Conservation (phyloP, 2,329 filamentous ascomycete species). For the Pseudogymnoascus sp. region DNA sequence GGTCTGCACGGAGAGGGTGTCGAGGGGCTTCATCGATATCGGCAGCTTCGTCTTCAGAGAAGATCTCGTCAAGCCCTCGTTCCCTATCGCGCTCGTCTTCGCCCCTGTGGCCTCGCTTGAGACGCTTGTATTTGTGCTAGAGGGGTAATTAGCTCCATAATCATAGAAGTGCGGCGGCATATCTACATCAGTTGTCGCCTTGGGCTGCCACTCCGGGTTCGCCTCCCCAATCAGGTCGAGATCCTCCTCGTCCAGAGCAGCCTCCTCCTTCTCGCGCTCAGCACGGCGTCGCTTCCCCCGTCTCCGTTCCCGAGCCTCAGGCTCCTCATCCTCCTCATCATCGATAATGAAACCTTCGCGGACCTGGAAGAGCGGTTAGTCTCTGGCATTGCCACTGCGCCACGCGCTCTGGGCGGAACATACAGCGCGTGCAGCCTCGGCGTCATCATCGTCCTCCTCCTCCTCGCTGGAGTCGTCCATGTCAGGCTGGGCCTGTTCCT, state of each 20-base stretch:
- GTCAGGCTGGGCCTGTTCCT: constrained; percentile 31
- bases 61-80: constrained; percentile 81
- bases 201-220: constrained; percentile 60
- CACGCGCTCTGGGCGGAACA: constrained; percentile 18
- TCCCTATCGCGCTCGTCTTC: constrained; percentile 59
- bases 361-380: constrained; percentile 44
- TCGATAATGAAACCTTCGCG: constrained; percentile 95
- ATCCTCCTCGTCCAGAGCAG: constrained; percentile 86
- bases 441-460: constrained; percentile 86
- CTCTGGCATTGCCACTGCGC: constrained; percentile 15
- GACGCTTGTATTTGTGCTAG: constrained; percentile 86
- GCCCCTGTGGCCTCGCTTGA: constrained; percentile 82
- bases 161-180: background rate
- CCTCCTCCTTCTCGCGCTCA: constrained; percentile 77
- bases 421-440: constrained; percentile 73
- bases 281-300: constrained; percentile 68
- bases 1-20: constrained; percentile 32
- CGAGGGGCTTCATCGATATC: constrained; percentile 36
- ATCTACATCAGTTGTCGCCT: constrained; percentile 60
- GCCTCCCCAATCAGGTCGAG: constrained; percentile 87
- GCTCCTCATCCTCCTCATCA: constrained; percentile 69
- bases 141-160: constrained; percentile 17
- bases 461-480: constrained; percentile 85
- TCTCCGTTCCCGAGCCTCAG: constrained; percentile 42
- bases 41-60: constrained; percentile 87